Percentiles rank a stretch among this genome's conserved stretches.
These are phyloP conservation scores for Parascedosporium putredinis DNA, from an alignment of 2,329 filamentous ascomycete genomes.

Conservation along the genomic window DNA sequence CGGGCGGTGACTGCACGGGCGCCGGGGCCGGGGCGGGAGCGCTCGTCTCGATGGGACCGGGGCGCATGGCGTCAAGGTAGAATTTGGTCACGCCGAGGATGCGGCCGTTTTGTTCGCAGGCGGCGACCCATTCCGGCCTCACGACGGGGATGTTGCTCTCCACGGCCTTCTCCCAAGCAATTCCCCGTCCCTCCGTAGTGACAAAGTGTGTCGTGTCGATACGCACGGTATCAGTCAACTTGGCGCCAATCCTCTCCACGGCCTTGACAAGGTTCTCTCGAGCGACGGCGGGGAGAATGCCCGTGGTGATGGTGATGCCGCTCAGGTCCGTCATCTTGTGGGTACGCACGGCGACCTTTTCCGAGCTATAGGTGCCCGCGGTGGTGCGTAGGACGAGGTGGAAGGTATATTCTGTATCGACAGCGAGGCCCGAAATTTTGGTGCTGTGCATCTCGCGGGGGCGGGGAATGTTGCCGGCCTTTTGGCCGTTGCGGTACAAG, in stretches of 20 bases:
- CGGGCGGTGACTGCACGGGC: constrained; percentile 15
- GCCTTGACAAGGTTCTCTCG: constrained; percentile 65
- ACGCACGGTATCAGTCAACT: constrained; percentile 77
- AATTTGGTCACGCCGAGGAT: constrained; percentile 93
- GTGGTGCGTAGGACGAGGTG: constrained; percentile 84
- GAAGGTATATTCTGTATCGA: constrained; percentile 93
- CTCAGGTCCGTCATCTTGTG: constrained; percentile 98
- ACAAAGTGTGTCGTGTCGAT: constrained; percentile 99
- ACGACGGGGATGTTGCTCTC: constrained; percentile 98
- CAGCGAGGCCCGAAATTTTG: constrained; percentile 92
- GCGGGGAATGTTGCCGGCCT: constrained; percentile 87
- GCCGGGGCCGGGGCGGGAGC: constrained; percentile 22
- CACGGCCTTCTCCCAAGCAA: constrained; percentile 89
- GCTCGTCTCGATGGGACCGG: constrained; percentile 30
- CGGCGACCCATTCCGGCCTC: constrained; percentile 91
- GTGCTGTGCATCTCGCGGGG: constrained; percentile 83
- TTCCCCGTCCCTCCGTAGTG: constrained; percentile 82
- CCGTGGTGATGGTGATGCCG: constrained; percentile 88
- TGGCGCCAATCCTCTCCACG: constrained; percentile 82
- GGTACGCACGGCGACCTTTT: constrained; percentile 76
- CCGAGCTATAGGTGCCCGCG: constrained; percentile 76
- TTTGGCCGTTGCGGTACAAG: constrained; percentile 91
- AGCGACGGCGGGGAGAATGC: constrained; percentile 64
- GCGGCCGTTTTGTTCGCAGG: constrained; percentile 85
- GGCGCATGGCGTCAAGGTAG: constrained; percentile 71